Evolutionary conservation across 176 grass and related monocot genomes (phyloP).

Genomic region (Oryza glaberrima): DNA sequence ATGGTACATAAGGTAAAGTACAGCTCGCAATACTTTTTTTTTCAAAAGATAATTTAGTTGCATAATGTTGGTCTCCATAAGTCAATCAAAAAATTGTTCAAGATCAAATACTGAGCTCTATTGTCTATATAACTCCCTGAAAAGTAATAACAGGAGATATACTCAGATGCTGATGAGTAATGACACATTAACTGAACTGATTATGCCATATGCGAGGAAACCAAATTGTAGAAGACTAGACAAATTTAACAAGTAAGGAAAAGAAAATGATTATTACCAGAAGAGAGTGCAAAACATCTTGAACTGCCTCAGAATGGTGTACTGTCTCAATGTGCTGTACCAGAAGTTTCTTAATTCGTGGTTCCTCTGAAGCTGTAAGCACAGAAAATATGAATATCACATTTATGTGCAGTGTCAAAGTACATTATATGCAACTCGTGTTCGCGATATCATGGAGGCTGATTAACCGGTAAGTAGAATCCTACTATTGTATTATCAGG

Average conservation of each 20-base stretch:
- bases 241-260: not conserved
- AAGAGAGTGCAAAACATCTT: constrained; percentile 74
- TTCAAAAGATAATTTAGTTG: constrained; percentile 4
- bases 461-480: not conserved
- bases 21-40: not conserved
- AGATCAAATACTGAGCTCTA: not conserved
- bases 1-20: not conserved
- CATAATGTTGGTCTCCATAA: not conserved
- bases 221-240: not conserved
- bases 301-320: constrained; percentile 53
- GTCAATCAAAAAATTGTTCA: not conserved
- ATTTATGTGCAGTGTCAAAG: not conserved
- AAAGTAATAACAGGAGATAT: not conserved
- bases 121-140: not conserved
- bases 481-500: not conserved
- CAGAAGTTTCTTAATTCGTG: constrained; percentile 72
- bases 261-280: constrained; percentile 45
- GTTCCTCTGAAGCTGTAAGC: constrained; percentile 50
- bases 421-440: not conserved
- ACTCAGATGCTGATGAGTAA: not conserved
- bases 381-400: not conserved
- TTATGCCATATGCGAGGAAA: not conserved
- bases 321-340: constrained; percentile 78
- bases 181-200: too few species aligned
- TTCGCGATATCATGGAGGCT: not conserved